phyloP scores from a whole-genome alignment of 2,329 filamentous ascomycete species.

The Cercospora zeae-maydis region DNA sequence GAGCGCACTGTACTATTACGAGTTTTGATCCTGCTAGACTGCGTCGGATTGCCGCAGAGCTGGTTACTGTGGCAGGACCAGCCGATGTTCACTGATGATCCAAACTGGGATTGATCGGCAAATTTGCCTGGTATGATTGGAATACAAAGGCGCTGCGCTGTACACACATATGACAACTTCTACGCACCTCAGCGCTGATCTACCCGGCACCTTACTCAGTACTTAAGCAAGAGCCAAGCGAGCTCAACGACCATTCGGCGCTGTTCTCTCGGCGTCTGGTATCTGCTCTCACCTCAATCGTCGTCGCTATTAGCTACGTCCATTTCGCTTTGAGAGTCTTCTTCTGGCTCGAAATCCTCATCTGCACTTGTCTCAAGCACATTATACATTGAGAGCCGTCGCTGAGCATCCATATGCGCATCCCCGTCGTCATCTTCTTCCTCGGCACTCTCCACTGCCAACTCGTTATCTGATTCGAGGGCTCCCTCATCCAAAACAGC shows the following conservation, averaged over 20 bases:
- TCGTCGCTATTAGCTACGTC: neutral
- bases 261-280: neutral
- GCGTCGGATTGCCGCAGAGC: neutral
- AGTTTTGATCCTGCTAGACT: neutral
- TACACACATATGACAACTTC: neutral
- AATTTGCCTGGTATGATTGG: neutral
- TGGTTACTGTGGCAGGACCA: neutral
- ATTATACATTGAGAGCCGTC: constrained; percentile 3
- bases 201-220: neutral
- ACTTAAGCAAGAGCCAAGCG: neutral
- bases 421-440: neutral
- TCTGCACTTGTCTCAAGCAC: neutral
- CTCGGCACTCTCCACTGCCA: neutral
- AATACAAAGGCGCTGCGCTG: neutral
- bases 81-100: neutral
- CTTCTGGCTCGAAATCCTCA: constrained; percentile 3
- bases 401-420: neutral
- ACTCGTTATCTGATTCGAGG: neutral
- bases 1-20: neutral
- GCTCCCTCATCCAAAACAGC: neutral
- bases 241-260: neutral
- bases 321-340: neutral
- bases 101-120: neutral
- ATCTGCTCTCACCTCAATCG: neutral
- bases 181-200: neutral